Percentiles rank a stretch among this genome's conserved stretches.
These are phyloP conservation scores for Pleurotus platypus DNA, from an alignment of 768 basidiomycete genomes.

Conservation along the genomic window DNA sequence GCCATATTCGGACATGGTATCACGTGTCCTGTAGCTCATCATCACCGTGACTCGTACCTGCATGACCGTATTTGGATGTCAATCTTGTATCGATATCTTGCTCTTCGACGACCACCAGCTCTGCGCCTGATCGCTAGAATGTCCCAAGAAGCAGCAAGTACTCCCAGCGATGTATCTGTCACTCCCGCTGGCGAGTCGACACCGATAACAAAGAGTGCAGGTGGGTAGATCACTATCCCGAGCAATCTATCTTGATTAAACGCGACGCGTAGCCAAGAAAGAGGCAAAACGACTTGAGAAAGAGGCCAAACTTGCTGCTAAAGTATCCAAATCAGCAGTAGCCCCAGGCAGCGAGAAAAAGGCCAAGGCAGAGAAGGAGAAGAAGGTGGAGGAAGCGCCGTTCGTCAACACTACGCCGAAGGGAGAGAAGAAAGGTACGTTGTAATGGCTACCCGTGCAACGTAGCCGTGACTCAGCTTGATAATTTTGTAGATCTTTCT, in stretches of 20 bases:
- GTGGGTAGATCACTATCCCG: conserved; percentile 17
- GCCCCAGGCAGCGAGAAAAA: conserved; percentile 57
- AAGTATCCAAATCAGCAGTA: conserved; percentile 46
- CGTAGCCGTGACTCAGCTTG: background rate
- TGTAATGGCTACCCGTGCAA: no score
- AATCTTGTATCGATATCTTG: conserved; percentile 8
- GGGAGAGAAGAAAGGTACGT: conserved; percentile 90
- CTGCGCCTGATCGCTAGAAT: conserved; percentile 3
- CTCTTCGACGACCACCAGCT: background rate
- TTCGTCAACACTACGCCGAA: conserved; percentile 88
- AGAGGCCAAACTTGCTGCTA: conserved; percentile 74
- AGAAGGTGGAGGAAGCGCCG: conserved; percentile 62
- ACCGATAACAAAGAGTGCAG: conserved; percentile 36
- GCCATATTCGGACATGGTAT: no score
- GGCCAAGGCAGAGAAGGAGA: conserved; percentile 69
- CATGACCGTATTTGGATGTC: conserved; percentile 3
- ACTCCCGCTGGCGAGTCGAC: background rate
- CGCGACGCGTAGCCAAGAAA: conserved; percentile 59
- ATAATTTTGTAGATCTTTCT: conserved; percentile 61
- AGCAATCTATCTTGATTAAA: background rate
- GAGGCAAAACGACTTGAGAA: conserved; percentile 81
- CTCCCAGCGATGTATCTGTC: background rate
- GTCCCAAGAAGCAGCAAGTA: background rate
- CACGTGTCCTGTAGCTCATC: no score
- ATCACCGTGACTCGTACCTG: conserved; percentile 2